Base-by-base conservation (phyloP, 768 basidiomycete genomes). In the Rhizopogon salebrosus region DNA sequence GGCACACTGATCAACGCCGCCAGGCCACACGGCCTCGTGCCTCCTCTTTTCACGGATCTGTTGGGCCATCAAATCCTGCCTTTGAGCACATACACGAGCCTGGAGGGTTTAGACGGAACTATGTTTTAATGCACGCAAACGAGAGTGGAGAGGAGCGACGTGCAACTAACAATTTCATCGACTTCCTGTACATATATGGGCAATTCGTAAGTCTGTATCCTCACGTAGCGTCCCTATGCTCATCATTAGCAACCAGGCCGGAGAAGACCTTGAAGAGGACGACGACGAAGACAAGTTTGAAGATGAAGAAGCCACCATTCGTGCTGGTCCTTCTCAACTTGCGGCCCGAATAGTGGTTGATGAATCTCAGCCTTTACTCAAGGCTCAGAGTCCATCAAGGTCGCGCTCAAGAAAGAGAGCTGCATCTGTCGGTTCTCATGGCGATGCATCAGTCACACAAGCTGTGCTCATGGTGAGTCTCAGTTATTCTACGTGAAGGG, bases 71-170 rank as follows among this genome's bases (percentile, higher is more conserved):
- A 6, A 80, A 91, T 63, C 90, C 95, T 18, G 87, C 80, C 2
- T 89, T 97, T 52, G 87, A 94, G 61, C 92, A 95, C 60, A 93
- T 98, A 49, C 92, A 92, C 56, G 91, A 95, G 64, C 95, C 95
- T 0, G 95, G 95, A 51, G 95, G 94, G 1, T 97, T 98, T 70
- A 78, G 95, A 59, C 78, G 95, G 49, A 92, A 95, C 67, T 97
- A 92, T 66, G 75, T 98, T 7, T 72, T 86, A 27, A 68, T 89
- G 52, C 82, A 80, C 45, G 85, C 90, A 3, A 80, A 78, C 43
- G 86, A 87, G 54, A 83, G 83, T 8, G 63, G 68, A 20, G 80
- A 79, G 38, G 85, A 87, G 55, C 77, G 69, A 13, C 80, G 82
- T 43, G 75, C 92, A 54, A 67, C 80, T 27, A 86, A 86, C 62